Evolutionary conservation across 2,329 filamentous ascomycete genomes (phyloP).

Genomic region (Ceratocystis huliohia): DNA sequence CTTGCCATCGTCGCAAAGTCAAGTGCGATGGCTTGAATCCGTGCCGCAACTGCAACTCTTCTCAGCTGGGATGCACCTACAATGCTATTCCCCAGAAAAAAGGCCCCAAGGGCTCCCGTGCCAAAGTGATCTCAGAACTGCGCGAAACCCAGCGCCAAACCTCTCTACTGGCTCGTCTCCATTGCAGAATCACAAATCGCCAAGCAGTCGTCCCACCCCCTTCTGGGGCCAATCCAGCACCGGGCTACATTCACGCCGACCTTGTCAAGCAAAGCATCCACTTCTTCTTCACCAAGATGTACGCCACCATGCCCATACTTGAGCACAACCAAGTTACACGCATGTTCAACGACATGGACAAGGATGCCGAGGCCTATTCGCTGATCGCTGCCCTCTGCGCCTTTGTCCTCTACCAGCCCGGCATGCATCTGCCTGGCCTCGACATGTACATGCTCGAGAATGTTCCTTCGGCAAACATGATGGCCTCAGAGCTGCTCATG

Average conservation of each 20-base stretch:
- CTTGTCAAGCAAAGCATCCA: conserved; percentile 53
- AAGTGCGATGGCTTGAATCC: conserved; percentile 60
- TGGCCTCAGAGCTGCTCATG: conserved; percentile 53
- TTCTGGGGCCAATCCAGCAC: conserved; percentile 37
- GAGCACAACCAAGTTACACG: conserved; percentile 46
- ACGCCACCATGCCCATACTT: conserved; percentile 50
- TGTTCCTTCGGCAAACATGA: conserved; percentile 46
- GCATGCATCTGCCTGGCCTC: conserved; percentile 46
- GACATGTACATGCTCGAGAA: conserved; percentile 46
- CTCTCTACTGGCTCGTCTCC: conserved; percentile 48
- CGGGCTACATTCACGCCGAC: conserved; percentile 47
- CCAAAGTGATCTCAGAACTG: conserved; percentile 63
- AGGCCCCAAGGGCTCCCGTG: conserved; percentile 59
- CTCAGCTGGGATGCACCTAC: conserved; percentile 58
- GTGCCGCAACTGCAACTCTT: conserved; percentile 57
- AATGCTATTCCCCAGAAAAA: conserved; percentile 65
- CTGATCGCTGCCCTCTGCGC: conserved; percentile 51
- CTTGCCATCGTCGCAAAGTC: conserved; percentile 62
- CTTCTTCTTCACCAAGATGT: conserved; percentile 58
- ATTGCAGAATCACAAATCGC: conserved; percentile 44
- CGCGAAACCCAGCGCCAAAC: conserved; percentile 56
- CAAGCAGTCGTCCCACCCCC: conserved; percentile 25
- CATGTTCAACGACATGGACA: conserved; percentile 47
- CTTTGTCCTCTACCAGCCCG: conserved; percentile 57
- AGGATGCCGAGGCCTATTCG: conserved; percentile 51